Evolutionary conservation across 768 basidiomycete genomes (phyloP).

Genomic region (Tephrocybe sp.): DNA sequence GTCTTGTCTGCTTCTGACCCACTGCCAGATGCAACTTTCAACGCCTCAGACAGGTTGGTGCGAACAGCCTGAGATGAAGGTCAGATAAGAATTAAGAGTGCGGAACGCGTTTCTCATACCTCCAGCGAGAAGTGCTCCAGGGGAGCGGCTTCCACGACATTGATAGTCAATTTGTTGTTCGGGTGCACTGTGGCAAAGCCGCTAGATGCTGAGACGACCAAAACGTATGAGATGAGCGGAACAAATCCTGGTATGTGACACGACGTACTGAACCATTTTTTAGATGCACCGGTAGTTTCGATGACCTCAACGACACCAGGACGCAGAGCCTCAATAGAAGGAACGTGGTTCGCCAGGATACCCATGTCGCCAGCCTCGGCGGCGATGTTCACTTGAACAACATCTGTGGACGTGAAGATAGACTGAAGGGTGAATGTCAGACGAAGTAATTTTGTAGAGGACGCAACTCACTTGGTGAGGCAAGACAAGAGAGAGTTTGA

Average conservation of each 20-base stretch:
- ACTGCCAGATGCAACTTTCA: slow-evolving; percentile 75
- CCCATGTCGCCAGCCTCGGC: slow-evolving; percentile 98
- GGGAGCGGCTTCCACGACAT: slow-evolving; percentile 94
- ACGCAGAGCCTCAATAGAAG: slow-evolving; percentile 93
- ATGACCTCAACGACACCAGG: slow-evolving; percentile 95
- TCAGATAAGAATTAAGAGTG: not conserved
- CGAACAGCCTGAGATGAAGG: slow-evolving; percentile 71
- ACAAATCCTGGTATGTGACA: not conserved
- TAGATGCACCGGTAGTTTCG: slow-evolving; percentile 71
- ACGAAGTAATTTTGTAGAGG: not conserved
- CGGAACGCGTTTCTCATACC: slow-evolving; percentile 45
- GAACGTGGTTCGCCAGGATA: slow-evolving; percentile 97
- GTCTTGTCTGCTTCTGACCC: slow-evolving; percentile 93
- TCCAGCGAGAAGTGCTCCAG: slow-evolving; percentile 89
- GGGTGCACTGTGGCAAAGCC: slow-evolving; percentile 98
- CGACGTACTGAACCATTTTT: slow-evolving; percentile 96
- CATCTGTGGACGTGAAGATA: slow-evolving; percentile 88
- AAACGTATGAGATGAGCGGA: slow-evolving; percentile 2
- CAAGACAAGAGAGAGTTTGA: slow-evolving; percentile 89
- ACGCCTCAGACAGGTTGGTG: slow-evolving; percentile 84
- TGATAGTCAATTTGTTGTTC: slow-evolving; percentile 95
- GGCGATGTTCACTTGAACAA: slow-evolving; percentile 93
- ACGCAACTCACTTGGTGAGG: slow-evolving; percentile 80
- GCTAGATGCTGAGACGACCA: slow-evolving; percentile 69
- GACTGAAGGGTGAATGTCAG: slow-evolving; percentile 49